These are phyloP conservation scores for Neurospora tetraspora DNA, from an alignment of 495 filamentous ascomycete species.

Conservation along the genomic window DNA sequence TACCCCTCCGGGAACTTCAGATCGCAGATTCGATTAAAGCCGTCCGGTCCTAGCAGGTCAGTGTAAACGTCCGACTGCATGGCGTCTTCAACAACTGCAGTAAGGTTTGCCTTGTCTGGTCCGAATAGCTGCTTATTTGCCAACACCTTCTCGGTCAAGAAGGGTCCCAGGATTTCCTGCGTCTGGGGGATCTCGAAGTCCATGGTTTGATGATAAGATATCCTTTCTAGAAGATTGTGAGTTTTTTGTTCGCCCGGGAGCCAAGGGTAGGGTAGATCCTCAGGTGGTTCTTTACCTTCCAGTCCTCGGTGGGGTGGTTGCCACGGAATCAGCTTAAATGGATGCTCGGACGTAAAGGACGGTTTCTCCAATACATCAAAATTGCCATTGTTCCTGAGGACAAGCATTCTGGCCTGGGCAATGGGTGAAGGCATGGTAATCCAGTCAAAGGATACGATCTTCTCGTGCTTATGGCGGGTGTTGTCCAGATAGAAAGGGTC, in stretches of 20 bases:
- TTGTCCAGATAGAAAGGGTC: conserved; percentile 39
- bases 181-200: conserved; percentile 35
- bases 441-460: conserved; percentile 83
- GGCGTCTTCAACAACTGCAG: conserved; percentile 23
- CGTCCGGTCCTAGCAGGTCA: background rate
- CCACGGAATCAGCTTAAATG: conserved; percentile 41
- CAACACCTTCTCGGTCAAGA: conserved; percentile 33
- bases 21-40: background rate
- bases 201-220: conserved; percentile 35
- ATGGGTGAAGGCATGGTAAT: conserved; percentile 50
- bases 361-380: conserved; percentile 59
- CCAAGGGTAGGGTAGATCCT: conserved; percentile 5
- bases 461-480: conserved; percentile 38
- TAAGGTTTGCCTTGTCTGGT: conserved; percentile 22
- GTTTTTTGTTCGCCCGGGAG: background rate
- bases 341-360: conserved; percentile 38
- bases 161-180: conserved; percentile 30
- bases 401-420: conserved; percentile 55
- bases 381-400: conserved; percentile 55
- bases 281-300: conserved; percentile 24
- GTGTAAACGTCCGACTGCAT: conserved; percentile 8
- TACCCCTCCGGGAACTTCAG: conserved; percentile 16
- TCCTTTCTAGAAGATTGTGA: conserved; percentile 21
- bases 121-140: conserved; percentile 37
- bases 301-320: conserved; percentile 32